Percentiles rank a stretch among this genome's conserved stretches.
Evolutionary conservation across 2,329 filamentous ascomycete genomes (phyloP).

Genomic region (Cryphonectria nitschkei): DNA sequence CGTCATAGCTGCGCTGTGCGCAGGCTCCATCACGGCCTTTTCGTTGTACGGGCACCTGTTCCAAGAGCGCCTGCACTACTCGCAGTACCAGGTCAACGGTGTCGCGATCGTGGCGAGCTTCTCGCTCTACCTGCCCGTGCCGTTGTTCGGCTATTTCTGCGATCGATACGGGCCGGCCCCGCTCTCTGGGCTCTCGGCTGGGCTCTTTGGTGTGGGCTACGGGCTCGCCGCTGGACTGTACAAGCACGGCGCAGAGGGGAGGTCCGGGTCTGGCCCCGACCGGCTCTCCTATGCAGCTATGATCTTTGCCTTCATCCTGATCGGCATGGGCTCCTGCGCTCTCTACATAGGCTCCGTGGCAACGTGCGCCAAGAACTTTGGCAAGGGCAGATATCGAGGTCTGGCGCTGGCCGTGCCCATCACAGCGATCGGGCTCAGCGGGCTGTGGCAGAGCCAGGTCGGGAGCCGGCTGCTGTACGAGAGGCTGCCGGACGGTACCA

Average conservation of each 20-base stretch:
- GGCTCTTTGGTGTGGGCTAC: conserved; percentile 82
- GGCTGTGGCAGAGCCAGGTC: conserved; percentile 94
- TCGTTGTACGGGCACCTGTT: conserved; percentile 92
- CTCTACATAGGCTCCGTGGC: conserved; percentile 94
- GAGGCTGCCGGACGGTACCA: conserved; percentile 62
- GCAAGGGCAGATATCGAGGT: conserved; percentile 82
- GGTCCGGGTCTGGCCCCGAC: conserved; percentile 47
- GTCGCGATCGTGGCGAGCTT: conserved; percentile 86
- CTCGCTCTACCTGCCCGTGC: conserved; percentile 89
- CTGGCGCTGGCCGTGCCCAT: conserved; percentile 89
- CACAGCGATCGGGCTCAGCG: conserved; percentile 88
- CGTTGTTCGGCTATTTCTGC: conserved; percentile 86
- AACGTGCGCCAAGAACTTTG: conserved; percentile 98
- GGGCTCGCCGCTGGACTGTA: conserved; percentile 82
- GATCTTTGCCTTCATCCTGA: conserved; percentile 80
- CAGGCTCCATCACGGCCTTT: conserved; percentile 90
- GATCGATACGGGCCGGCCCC: conserved; percentile 83
- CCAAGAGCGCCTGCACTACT: conserved; percentile 83
- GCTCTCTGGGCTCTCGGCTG: conserved; percentile 71
- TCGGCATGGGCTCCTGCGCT: conserved; percentile 82
- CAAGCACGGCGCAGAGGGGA: conserved; percentile 47
- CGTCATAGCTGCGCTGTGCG: conserved; percentile 45
- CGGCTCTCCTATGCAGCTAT: conserved; percentile 78
- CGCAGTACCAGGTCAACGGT: conserved; percentile 88
- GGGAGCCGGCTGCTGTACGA: conserved; percentile 80